Evolutionary conservation across 1,284 basidiomycete species (phyloP).

Genomic region (Ustilago tritici): DNA sequence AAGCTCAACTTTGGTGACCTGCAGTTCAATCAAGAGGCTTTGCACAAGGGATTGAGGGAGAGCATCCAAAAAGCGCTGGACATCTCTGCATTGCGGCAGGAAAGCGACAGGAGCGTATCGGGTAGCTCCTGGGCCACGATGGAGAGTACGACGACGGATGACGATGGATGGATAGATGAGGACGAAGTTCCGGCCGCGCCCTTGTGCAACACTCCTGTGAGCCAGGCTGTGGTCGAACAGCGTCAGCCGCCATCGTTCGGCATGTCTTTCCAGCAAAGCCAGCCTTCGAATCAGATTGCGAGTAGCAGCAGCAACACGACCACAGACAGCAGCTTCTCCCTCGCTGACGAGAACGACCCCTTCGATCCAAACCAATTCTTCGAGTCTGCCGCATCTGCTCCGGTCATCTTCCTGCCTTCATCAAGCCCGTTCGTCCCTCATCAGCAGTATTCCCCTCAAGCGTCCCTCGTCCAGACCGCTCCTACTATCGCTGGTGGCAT

Average conservation of each 20-base stretch:
- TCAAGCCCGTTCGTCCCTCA: slow-evolving; percentile 2
- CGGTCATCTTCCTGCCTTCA: not conserved
- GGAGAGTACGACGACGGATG: slow-evolving; percentile 25
- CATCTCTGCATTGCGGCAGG: not conserved
- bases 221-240: not conserved
- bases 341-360: not conserved
- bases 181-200: slow-evolving; percentile 11
- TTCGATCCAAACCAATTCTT: slow-evolving; percentile 25
- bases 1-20: slow-evolving; percentile 20
- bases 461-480: not conserved
- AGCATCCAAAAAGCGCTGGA: slow-evolving; percentile 25
- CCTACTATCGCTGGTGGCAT: not conserved
- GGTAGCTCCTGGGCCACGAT: slow-evolving; percentile 18
- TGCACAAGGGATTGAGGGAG: slow-evolving; percentile 12
- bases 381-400: not conserved
- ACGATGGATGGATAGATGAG: slow-evolving; percentile 42
- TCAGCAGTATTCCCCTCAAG: slow-evolving; percentile 3
- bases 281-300: not conserved
- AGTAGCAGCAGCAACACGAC: not conserved
- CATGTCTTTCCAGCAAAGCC: not conserved
- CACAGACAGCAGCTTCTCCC: not conserved
- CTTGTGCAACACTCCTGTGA: not conserved
- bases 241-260: not conserved
- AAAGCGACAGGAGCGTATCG: slow-evolving; percentile 6
- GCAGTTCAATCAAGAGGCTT: slow-evolving; percentile 16